Conservation (phyloP, 129 eudicot species). For the Ambrosia trifida region DNA sequence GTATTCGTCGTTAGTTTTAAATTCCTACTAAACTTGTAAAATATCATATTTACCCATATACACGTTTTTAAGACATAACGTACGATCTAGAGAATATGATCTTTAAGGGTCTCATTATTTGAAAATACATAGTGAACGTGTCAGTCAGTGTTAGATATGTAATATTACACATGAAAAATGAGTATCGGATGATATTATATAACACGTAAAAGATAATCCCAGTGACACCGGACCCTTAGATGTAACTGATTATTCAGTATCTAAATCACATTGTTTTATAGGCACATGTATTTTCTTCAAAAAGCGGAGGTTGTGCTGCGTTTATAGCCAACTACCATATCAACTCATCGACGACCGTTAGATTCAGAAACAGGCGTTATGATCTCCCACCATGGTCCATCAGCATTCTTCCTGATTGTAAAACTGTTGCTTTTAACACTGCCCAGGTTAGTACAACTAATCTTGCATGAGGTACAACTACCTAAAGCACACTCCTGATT, state of each 20-base stretch:
- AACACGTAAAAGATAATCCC: background rate
- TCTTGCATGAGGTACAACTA: slow-evolving; percentile 1
- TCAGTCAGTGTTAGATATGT: no score
- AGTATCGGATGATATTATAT: background rate
- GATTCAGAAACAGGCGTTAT: slow-evolving; percentile 50
- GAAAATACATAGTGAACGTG: no score
- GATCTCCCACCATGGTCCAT: slow-evolving; percentile 91
- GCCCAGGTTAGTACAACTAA: slow-evolving; percentile 51
- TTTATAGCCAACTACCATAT: slow-evolving; percentile 75
- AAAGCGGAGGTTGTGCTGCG: slow-evolving; percentile 72
- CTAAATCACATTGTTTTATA: slow-evolving; percentile 16
- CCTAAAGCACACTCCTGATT: slow-evolving; percentile 6
- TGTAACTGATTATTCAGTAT: background rate
- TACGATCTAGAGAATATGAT: no score
- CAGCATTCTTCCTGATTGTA: slow-evolving; percentile 92
- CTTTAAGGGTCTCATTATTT: no score
- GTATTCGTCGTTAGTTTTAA: background rate
- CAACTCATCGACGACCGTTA: slow-evolving; percentile 53
- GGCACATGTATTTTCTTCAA: slow-evolving; percentile 73
- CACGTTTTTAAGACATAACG: no score
- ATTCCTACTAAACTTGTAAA: no score
- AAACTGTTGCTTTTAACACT: slow-evolving; percentile 61
- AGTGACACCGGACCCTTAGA: no score
- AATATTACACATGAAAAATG: background rate
- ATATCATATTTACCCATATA: no score